Evolutionary conservation across 2,329 filamentous ascomycete genomes (phyloP), one percentile per base, ranked within the genome.

Genomic region (Fusarium keratoplasticum): DNA sequence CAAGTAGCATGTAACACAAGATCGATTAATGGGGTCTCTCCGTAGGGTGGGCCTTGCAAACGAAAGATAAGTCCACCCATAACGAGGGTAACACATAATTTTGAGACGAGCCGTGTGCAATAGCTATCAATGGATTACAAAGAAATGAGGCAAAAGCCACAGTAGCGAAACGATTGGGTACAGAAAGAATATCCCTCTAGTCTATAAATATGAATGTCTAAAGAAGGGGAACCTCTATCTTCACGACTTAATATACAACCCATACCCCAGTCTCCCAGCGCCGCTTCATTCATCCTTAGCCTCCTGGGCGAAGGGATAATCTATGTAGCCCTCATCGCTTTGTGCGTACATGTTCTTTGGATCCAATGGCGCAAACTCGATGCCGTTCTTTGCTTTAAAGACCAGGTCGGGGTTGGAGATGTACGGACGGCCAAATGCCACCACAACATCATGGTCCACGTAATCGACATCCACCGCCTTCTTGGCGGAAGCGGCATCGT

Each of bases 351-450:
- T 52, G 10, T 25, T 52, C 25, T 52, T 52, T 22, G 47, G 25
- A 52, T 52, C 47, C 3, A 52, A 44, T 4, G 40, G 40, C 40
- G 40, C 6, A 22, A 44, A 44, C 40, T 25, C 10, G 8, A 80
- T 22, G 2, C 68, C 64, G 0, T 75, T 64, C 9, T 72, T 67
- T 4, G 80, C 62, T 0, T 79, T 72, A 27, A 73, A 78, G 0
- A 69, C 60, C 5, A 76, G 20, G 20, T 76, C 73, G 0, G 73
- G 81, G 27, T 78, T 81, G 0, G 79, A 74, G 11, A 82, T 64
- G 11, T 81, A 82, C 14, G 76, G 66, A 4, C 81, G 65, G 0
- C 80, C 81, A 69, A 82, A 81, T 1, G 75, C 75, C 18, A 83
- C 78, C 0, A 79, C 72, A 9, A 82, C 74, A 10, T 81, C 74